Evolutionary conservation across 73 alveolate species (phyloP), one percentile per base, ranked within the genome.

Genomic region (Effrenium voratum): DNA sequence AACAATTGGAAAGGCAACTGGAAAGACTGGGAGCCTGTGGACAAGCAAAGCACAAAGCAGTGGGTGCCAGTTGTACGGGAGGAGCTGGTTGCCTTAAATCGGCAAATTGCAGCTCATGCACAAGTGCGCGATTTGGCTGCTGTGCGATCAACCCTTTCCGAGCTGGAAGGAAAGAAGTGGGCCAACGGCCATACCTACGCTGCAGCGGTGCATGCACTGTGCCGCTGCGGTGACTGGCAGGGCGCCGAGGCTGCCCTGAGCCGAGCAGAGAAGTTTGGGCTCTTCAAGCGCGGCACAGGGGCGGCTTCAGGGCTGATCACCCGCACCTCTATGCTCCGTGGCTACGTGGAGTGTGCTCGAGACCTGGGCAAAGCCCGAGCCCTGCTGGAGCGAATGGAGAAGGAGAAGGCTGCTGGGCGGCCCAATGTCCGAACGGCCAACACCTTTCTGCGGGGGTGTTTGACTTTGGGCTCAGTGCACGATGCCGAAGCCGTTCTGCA

Each of bases 121-220:
- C 97, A 90, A 55, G 87, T 59, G 28, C 46, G 75, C 41, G 97
- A 90, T 55, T 36, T 90, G 45, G 72, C 86, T 8, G 97, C 97
- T 0, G 50, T 79, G 38, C 97, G 86, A 10, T 38, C 97, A 34
- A 46, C 75, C 19, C 46, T 90, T 73, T 24, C 8, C 28, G 38
- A 79, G 19, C 55, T 90, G 52, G 97, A 90, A 81, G 46, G 73
- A 4, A 72, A 75, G 52, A 91, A 91, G 15, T 92, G 98, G 98
- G 98, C 98, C 91, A 92, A 92, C 36, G 98, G 91, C 28, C 98
- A 92, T 66, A 92, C 98, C 91, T 92, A 92, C 38, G 98, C 98
- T 32, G 91, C 98, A 1, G 98, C 98, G 3, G 98, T 92, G 34
- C 90, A 92, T 50, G 98, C 98, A 50, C 86, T 92, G 79, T 92